Conservation (phyloP, 2,329 filamentous ascomycete genomes). For the Aspergillus sojae region DNA sequence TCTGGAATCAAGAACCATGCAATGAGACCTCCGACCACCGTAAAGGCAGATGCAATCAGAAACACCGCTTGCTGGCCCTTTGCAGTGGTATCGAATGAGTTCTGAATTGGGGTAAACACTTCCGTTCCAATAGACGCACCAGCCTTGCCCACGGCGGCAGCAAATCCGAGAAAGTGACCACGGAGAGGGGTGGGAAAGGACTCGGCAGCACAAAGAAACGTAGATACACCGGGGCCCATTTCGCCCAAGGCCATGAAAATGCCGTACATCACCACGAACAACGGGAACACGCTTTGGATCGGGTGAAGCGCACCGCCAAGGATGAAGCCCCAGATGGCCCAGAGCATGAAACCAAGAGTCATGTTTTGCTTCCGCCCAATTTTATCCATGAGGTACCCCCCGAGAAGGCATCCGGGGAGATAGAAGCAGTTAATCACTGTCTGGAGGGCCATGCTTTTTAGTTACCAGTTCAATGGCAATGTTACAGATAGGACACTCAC, state of each 20-base stretch:
- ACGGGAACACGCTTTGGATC: slow-evolving; percentile 52
- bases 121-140: slow-evolving; percentile 55
- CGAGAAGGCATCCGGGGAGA: slow-evolving; percentile 52
- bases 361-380: slow-evolving; percentile 56
- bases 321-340: slow-evolving; percentile 53
- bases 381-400: slow-evolving; percentile 52
- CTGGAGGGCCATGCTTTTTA: slow-evolving; percentile 23
- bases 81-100: slow-evolving; percentile 43
- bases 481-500: slow-evolving; percentile 12
- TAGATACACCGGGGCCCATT: slow-evolving; percentile 53
- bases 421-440: slow-evolving; percentile 56
- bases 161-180: slow-evolving; percentile 54
- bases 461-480: background rate
- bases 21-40: slow-evolving; percentile 49
- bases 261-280: slow-evolving; percentile 57
- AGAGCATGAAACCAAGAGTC: slow-evolving; percentile 52
- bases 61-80: slow-evolving; percentile 55
- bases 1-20: slow-evolving; percentile 53
- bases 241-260: slow-evolving; percentile 54
- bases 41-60: slow-evolving; percentile 55
- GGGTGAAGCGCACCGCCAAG: slow-evolving; percentile 51
- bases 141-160: slow-evolving; percentile 52
- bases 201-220: slow-evolving; percentile 45
- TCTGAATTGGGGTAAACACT: slow-evolving; percentile 56
- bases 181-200: slow-evolving; percentile 55